Evolutionary conservation across 345 rosid species (phyloP).

Genomic region (Boechera stricta): DNA sequence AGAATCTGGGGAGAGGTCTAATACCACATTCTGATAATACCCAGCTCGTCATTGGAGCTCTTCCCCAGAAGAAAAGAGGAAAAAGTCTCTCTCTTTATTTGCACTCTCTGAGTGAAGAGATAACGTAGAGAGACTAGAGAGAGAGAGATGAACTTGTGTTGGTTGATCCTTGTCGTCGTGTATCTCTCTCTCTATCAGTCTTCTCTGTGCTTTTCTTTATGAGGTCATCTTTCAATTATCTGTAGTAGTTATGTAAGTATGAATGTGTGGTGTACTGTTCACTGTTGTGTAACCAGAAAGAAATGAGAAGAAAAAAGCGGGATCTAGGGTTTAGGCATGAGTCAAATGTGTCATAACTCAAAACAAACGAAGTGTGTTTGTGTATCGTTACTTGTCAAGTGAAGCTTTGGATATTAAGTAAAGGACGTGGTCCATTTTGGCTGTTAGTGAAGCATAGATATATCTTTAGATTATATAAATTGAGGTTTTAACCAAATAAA

Average conservation of each 20-base stretch:
- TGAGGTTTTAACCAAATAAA: background rate
- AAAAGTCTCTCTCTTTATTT: conserved; percentile 2
- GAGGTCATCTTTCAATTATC: conserved; percentile 1
- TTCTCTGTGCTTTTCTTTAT: conserved; percentile 7
- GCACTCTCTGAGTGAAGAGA: conserved; percentile 21
- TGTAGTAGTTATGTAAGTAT: conserved; percentile 3
- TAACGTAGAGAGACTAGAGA: conserved; percentile 13
- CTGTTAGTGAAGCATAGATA: too few relatives aligned
- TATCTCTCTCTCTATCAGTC: conserved; percentile 30
- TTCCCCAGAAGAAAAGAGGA: background rate
- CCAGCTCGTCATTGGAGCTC: conserved; percentile 64
- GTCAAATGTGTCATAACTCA: background rate
- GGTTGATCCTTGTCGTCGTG: conserved; percentile 31
- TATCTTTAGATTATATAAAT: too few relatives aligned
- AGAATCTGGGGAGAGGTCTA: conserved; percentile 59
- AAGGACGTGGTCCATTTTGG: conserved; percentile 7
- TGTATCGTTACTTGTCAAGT: background rate
- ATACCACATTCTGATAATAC: conserved; percentile 69
- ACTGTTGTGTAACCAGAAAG: conserved; percentile 12
- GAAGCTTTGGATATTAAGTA: background rate
- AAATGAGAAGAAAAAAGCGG: background rate
- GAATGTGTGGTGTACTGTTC: conserved; percentile 27
- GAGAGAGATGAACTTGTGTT: conserved; percentile 22
- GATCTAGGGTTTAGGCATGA: background rate
- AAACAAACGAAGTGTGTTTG: background rate